phyloP scores from a whole-genome alignment of 1,284 basidiomycete species.

The Athelia sp. region DNA sequence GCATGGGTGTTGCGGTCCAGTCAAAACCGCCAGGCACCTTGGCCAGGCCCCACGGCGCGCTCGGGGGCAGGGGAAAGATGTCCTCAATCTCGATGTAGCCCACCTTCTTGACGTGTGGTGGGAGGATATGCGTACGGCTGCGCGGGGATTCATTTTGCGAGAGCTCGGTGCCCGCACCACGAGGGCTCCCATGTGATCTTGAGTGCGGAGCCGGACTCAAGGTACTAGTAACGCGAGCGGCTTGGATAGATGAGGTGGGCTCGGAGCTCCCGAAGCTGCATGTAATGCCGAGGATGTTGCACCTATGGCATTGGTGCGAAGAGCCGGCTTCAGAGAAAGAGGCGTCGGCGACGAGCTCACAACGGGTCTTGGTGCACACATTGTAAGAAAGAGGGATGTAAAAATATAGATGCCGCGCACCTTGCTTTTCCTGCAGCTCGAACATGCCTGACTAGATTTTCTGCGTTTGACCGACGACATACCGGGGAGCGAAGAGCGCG shows the following conservation, averaged over 20 bases:
- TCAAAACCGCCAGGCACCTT: slow-evolving; percentile 28
- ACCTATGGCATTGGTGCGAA: slow-evolving; percentile 20
- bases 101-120: slow-evolving; percentile 1
- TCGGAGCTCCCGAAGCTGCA: slow-evolving; percentile 22
- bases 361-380: too few species aligned
- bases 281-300: slow-evolving; percentile 20
- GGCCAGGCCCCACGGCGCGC: slow-evolving; percentile 30
- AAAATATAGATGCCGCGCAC: too few species aligned
- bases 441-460: slow-evolving; percentile 21
- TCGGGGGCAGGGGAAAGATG: slow-evolving; percentile 10
- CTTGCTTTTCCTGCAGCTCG: slow-evolving; percentile 18
- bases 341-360: slow-evolving; percentile 17
- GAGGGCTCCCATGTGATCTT: slow-evolving; percentile 6
- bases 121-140: neutral
- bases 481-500: too few species aligned
- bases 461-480: too few species aligned
- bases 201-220: neutral
- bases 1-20: slow-evolving; percentile 34
- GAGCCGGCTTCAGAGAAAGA: slow-evolving; percentile 7
- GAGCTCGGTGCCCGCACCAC: neutral
- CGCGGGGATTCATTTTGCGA: neutral
- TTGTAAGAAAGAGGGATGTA: too few species aligned
- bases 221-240: neutral
- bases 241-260: slow-evolving; percentile 11
- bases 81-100: slow-evolving; percentile 8